phyloP scores from a whole-genome alignment of 371 early-diverging fungal genomes.

The Vavraia culicis region DNA sequence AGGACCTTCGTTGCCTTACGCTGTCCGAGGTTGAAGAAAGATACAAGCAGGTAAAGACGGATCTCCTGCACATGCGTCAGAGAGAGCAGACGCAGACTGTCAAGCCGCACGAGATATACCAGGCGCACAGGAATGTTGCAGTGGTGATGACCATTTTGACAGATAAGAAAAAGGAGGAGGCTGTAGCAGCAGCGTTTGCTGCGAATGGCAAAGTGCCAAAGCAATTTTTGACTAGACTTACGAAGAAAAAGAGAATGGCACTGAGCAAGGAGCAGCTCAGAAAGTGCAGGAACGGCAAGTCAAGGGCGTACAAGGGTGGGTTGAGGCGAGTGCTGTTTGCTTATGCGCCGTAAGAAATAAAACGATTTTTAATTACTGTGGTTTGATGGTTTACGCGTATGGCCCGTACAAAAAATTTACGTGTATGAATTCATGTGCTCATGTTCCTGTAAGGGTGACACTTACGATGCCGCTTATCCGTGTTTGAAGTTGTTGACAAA shows the following conservation, averaged over 20 bases:
- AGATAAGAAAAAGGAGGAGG: conserved; percentile 23
- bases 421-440: no score
- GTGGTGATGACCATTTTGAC: conserved; percentile 7
- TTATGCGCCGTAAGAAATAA: no score
- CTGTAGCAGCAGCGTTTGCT: conserved; percentile 25
- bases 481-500: no score
- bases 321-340: no score
- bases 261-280: conserved; percentile 27
- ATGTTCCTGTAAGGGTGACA: no score
- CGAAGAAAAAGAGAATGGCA: conserved; percentile 16
- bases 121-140: conserved; percentile 31
- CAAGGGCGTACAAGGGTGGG: conserved; percentile 2
- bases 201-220: conserved; percentile 29
- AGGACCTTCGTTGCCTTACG: conserved; percentile 16
- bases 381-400: no score
- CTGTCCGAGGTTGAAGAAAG: conserved; percentile 19
- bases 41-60: conserved; percentile 8
- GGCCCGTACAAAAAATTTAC: no score
- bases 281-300: conserved; percentile 5
- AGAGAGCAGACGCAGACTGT: conserved; percentile 17
- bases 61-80: conserved; percentile 21
- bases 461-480: no score
- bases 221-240: conserved; percentile 25
- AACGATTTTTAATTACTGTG: no score
- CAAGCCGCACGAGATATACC: conserved; percentile 27